Evolutionary conservation across 2,329 filamentous ascomycete genomes (phyloP).

Genomic region (Fusarium nurragi): DNA sequence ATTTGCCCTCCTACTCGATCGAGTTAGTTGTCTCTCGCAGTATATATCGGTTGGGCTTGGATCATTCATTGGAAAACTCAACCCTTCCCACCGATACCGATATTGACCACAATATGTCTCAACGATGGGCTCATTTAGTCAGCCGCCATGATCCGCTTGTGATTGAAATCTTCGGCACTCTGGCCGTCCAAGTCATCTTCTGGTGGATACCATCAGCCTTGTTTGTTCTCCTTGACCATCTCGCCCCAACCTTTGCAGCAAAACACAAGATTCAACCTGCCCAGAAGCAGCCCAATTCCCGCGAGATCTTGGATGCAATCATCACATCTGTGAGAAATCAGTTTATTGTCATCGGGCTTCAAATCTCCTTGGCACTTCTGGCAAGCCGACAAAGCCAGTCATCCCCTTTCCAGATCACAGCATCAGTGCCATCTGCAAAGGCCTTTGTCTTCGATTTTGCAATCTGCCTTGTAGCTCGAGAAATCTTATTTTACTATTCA

Average conservation of each 20-base stretch:
- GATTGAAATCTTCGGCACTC: conserved; percentile 55
- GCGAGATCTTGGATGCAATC: conserved; percentile 57
- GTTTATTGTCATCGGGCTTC: conserved; percentile 50
- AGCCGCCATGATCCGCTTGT: not conserved
- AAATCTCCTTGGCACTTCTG: conserved; percentile 35
- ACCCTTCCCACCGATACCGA: not conserved
- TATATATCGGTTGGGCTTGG: not conserved
- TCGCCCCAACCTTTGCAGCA: conserved; percentile 59
- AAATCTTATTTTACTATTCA: conserved; percentile 64
- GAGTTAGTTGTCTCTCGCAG: conserved; percentile 6
- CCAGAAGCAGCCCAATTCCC: conserved; percentile 57
- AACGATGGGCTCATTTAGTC: conserved; percentile 4
- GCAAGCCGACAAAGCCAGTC: conserved; percentile 25
- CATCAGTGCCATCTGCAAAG: conserved; percentile 48
- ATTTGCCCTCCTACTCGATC: conserved; percentile 2
- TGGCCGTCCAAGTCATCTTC: conserved; percentile 54
- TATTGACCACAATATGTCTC: not conserved
- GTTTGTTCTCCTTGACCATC: conserved; percentile 55
- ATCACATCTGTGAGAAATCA: conserved; percentile 60
- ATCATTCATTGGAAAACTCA: not conserved
- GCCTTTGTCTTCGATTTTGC: conserved; percentile 55
- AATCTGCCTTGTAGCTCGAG: conserved; percentile 55
- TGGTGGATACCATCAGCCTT: conserved; percentile 57
- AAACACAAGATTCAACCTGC: conserved; percentile 65
- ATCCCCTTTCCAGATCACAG: conserved; percentile 52